A percentile compares a stretch with the other conserved stretches of the same genome.
phyloP scores from a whole-genome alignment of 2,329 filamentous ascomycete species.

The Botrytis tulipae region DNA sequence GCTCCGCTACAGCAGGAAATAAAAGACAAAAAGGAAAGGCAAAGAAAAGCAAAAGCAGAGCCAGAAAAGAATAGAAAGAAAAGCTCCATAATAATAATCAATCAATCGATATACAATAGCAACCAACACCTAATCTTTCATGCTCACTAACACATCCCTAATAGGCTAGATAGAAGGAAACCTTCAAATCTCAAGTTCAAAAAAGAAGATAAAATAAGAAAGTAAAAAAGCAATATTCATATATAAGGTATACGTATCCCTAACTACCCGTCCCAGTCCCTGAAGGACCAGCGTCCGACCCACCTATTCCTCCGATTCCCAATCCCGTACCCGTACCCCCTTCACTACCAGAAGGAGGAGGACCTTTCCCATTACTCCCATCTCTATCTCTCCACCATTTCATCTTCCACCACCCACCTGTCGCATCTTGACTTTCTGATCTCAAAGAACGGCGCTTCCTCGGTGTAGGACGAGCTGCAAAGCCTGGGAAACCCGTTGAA shows the following conservation, averaged over 20 bases:
- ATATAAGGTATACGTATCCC: neutral
- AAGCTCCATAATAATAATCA: neutral
- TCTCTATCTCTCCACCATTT: slow-evolving; percentile 49
- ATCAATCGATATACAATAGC: neutral
- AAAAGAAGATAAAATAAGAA: neutral
- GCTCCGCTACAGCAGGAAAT: neutral
- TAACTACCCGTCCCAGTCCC: neutral
- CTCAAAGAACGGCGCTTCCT: slow-evolving; percentile 33
- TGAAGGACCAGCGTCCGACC: slow-evolving; percentile 1
- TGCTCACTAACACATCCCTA: neutral
- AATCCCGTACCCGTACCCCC: neutral
- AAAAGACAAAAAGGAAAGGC: neutral
- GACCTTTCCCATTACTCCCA: slow-evolving; percentile 25
- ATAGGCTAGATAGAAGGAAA: neutral
- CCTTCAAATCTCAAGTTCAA: neutral
- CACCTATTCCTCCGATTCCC: neutral
- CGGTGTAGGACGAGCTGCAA: slow-evolving; percentile 48
- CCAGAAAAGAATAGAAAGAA: neutral
- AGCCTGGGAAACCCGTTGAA: slow-evolving; percentile 62
- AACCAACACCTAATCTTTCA: neutral
- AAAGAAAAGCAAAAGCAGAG: neutral
- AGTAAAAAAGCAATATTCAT: neutral
- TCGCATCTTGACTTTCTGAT: slow-evolving; percentile 47
- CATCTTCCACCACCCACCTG: slow-evolving; percentile 53
- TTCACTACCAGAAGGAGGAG: slow-evolving; percentile 20